A percentile compares a stretch with the other conserved stretches of the same genome.
Evolutionary conservation across 306 rosid species (phyloP).

Genomic region (Coriaria nepalensis): DNA sequence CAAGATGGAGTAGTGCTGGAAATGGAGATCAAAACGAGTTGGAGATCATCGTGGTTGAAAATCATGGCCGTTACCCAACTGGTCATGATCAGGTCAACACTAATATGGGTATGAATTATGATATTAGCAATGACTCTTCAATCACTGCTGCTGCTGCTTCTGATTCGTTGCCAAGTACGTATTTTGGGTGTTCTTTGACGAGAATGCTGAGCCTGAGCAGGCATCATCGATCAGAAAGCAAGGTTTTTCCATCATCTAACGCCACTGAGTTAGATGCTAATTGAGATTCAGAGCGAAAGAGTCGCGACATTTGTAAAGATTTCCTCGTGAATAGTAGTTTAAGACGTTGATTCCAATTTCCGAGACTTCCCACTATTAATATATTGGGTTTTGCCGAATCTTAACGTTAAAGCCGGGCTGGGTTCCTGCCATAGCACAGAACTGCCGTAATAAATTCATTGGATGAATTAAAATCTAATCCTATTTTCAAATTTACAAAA

Average conservation of each 20-base stretch:
- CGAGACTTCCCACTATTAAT: too few species aligned
- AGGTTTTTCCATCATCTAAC: constrained; percentile 10
- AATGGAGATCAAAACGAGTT: constrained; percentile 1
- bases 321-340: too few species aligned
- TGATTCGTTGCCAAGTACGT: constrained; percentile 7
- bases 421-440: too few species aligned
- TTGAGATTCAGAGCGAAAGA: not conserved
- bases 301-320: too few species aligned
- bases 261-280: not conserved
- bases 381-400: too few species aligned
- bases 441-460: too few species aligned
- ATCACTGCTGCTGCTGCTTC: not conserved
- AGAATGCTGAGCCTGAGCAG: constrained; percentile 14
- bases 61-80: too few species aligned
- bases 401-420: too few species aligned
- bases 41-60: too few species aligned
- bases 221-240: constrained; percentile 2
- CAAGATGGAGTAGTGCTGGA: constrained; percentile 21
- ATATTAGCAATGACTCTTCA: not conserved
- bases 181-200: constrained; percentile 9
- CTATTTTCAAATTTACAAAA: too few species aligned
- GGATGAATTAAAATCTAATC: too few species aligned
- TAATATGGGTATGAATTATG: not conserved
- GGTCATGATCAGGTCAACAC: constrained; percentile 2
- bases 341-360: too few species aligned